phyloP scores from a whole-genome alignment of 306 rosid species.

The Cicer bijugum region DNA sequence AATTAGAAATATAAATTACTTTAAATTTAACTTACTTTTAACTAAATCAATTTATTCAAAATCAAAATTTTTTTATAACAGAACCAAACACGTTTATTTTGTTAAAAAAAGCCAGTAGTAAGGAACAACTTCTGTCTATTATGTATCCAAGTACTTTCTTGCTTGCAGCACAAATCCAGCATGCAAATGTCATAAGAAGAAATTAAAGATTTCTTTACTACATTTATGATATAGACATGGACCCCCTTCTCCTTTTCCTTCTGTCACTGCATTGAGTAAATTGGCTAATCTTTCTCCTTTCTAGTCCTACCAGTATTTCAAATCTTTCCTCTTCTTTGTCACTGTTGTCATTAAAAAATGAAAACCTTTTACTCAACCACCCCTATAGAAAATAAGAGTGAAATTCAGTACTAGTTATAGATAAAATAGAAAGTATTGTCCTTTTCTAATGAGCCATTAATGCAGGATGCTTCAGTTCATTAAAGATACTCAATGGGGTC shows the following conservation, averaged over 20 bases:
- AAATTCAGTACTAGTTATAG: slow-evolving; percentile 29
- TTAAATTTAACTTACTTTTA: too few species aligned
- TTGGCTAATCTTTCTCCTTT: slow-evolving; percentile 25
- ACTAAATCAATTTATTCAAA: too few species aligned
- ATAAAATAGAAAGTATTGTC: slow-evolving; percentile 39
- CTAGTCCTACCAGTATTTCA: slow-evolving; percentile 11
- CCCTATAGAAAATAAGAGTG: slow-evolving; percentile 27
- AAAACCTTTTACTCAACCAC: slow-evolving; percentile 18
- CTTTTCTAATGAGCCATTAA: slow-evolving; percentile 33
- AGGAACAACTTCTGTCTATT: slow-evolving; percentile 32
- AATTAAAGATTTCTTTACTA: slow-evolving; percentile 42
- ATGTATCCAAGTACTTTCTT: slow-evolving; percentile 47
- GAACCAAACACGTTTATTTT: neutral
- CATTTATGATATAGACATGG: slow-evolving; percentile 42
- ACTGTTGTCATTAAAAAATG: slow-evolving; percentile 22
- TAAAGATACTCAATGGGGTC: slow-evolving; percentile 51
- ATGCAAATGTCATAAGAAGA: slow-evolving; percentile 45
- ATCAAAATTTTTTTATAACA: too few species aligned
- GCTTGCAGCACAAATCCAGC: slow-evolving; percentile 45
- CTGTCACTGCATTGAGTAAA: slow-evolving; percentile 33
- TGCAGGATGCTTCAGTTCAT: slow-evolving; percentile 43
- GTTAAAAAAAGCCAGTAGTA: neutral
- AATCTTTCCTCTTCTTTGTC: slow-evolving; percentile 29
- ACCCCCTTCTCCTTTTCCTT: slow-evolving; percentile 37
- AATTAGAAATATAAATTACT: too few species aligned